phyloP scores from a whole-genome alignment of 192 early-diverging fungal species.

The Piromyces finnis region DNA sequence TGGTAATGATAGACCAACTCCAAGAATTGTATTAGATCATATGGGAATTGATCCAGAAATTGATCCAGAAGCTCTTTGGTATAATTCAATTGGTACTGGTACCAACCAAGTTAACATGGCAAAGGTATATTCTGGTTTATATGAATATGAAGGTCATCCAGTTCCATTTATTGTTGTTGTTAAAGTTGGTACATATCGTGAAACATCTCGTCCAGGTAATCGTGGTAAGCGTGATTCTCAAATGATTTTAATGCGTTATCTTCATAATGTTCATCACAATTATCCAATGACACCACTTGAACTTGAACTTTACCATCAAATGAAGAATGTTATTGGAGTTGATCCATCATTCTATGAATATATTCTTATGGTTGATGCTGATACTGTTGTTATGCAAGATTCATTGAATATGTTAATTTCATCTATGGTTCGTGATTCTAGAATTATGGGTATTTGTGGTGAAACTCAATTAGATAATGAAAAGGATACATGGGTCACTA shows the following conservation, averaged over 20 bases:
- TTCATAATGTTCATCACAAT: slow-evolving; percentile 92
- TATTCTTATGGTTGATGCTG: slow-evolving; percentile 94
- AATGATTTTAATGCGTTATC: slow-evolving; percentile 91
- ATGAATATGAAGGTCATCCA: slow-evolving; percentile 75
- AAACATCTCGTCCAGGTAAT: slow-evolving; percentile 80
- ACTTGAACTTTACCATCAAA: slow-evolving; percentile 94
- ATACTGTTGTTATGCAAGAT: slow-evolving; percentile 79
- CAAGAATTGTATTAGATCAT: slow-evolving; percentile 90
- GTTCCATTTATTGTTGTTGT: slow-evolving; percentile 90
- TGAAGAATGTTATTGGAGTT: slow-evolving; percentile 97
- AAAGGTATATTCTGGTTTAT: slow-evolving; percentile 93
- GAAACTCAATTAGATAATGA: slow-evolving; percentile 91
- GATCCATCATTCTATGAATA: slow-evolving; percentile 92
- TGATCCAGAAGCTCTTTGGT: slow-evolving; percentile 61
- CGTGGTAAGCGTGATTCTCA: slow-evolving; percentile 98
- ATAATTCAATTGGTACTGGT: slow-evolving; percentile 79
- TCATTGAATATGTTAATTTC: slow-evolving; percentile 85
- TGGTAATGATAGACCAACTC: slow-evolving; percentile 91
- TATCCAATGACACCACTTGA: slow-evolving; percentile 86
- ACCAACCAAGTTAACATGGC: slow-evolving; percentile 86
- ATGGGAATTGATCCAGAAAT: slow-evolving; percentile 70
- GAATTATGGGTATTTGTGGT: slow-evolving; percentile 86
- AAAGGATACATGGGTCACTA: slow-evolving; percentile 85
- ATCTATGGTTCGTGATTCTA: slow-evolving; percentile 71
- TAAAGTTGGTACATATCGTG: slow-evolving; percentile 74